Evolutionary conservation across 768 basidiomycete genomes (phyloP).

Genomic region (Boletus edulis): DNA sequence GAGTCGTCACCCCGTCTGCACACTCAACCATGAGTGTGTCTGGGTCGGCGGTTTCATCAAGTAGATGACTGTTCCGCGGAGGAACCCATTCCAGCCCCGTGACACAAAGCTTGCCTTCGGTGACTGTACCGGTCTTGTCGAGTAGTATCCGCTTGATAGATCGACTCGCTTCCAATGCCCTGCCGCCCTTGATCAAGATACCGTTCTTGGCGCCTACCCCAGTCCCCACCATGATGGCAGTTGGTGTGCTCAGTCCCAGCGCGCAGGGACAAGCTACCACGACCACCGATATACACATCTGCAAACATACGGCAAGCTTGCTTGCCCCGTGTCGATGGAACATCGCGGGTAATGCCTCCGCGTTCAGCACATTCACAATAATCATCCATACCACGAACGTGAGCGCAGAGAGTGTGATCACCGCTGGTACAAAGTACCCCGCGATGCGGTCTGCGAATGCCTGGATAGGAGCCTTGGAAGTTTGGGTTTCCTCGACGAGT

Average conservation of each 20-base stretch:
- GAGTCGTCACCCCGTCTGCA: slow-evolving; percentile 60
- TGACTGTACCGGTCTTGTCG: slow-evolving; percentile 98
- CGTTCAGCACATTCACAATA: slow-evolving; percentile 55
- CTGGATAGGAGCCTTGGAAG: slow-evolving; percentile 96
- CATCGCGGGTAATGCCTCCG: slow-evolving; percentile 69
- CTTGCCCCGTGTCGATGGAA: slow-evolving; percentile 83
- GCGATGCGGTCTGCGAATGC: slow-evolving; percentile 94
- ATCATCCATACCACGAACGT: slow-evolving; percentile 87
- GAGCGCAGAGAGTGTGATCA: slow-evolving; percentile 74
- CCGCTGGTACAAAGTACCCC: slow-evolving; percentile 91
- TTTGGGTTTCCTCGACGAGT: slow-evolving; percentile 97
- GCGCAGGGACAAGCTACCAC: slow-evolving; percentile 99
- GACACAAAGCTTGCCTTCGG: slow-evolving; percentile 89
- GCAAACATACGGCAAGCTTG: slow-evolving; percentile 87
- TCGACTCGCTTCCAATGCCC: slow-evolving; percentile 89
- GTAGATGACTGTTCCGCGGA: slow-evolving; percentile 22
- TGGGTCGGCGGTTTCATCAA: slow-evolving; percentile 10
- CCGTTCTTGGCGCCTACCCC: slow-evolving; percentile 97
- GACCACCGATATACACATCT: slow-evolving; percentile 96
- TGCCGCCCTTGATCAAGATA: slow-evolving; percentile 96
- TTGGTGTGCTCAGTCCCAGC: slow-evolving; percentile 92
- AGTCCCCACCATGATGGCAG: slow-evolving; percentile 99
- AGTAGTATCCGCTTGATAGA: slow-evolving; percentile 78
- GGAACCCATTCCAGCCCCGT: slow-evolving; percentile 75
- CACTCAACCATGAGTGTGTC: slow-evolving; percentile 31